phyloP scores from a whole-genome alignment of 148 eudicot species.

The Chenopodium album region DNA sequence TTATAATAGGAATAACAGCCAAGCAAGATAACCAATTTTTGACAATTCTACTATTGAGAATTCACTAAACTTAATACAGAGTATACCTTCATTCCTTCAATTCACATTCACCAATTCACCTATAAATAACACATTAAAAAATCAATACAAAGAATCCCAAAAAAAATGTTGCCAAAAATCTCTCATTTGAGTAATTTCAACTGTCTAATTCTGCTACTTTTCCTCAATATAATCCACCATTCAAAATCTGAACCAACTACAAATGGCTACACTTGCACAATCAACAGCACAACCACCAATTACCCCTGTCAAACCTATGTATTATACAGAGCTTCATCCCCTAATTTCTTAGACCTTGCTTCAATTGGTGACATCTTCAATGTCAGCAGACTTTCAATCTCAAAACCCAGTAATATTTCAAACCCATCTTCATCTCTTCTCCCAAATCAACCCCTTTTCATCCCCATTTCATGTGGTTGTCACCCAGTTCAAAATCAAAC shows the following conservation, averaged over 20 bases:
- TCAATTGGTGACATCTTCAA: slow-evolving; percentile 71
- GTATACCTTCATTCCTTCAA: too few relatives aligned
- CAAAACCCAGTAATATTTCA: slow-evolving; percentile 72
- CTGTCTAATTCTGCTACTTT: slow-evolving; percentile 25
- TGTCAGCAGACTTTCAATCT: slow-evolving; percentile 58
- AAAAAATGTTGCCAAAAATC: too few relatives aligned
- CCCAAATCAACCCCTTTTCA: slow-evolving; percentile 54
- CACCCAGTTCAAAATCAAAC: slow-evolving; percentile 34
- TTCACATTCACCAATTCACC: too few relatives aligned
- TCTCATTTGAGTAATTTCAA: neutral
- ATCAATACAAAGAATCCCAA: too few relatives aligned
- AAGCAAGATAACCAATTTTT: too few relatives aligned
- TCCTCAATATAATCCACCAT: slow-evolving; percentile 9
- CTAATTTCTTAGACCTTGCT: slow-evolving; percentile 53
- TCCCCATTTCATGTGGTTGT: slow-evolving; percentile 70
- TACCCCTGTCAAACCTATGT: slow-evolving; percentile 72
- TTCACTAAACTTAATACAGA: too few relatives aligned
- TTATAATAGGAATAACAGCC: too few relatives aligned
- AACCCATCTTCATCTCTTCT: slow-evolving; percentile 39
- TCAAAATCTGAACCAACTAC: slow-evolving; percentile 53
- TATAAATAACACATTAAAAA: too few relatives aligned
- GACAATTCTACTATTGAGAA: too few relatives aligned
- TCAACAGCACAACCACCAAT: slow-evolving; percentile 32
- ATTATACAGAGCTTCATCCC: slow-evolving; percentile 47
- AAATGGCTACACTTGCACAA: slow-evolving; percentile 59